Conservation (phyloP, 1,139 yeast species). For the Lodderomyces margitis region DNA sequence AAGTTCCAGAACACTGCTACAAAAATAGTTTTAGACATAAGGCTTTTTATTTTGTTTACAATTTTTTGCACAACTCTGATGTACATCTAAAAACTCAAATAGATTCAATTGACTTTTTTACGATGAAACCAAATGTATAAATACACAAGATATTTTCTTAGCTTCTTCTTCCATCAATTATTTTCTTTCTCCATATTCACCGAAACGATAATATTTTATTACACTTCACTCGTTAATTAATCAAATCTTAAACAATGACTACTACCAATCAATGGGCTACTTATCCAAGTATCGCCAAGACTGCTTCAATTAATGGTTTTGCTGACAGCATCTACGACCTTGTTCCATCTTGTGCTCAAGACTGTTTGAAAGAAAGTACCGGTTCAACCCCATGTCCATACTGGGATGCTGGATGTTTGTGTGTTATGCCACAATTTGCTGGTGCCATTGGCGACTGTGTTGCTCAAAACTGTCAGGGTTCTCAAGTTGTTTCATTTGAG, state of each 20-base stretch:
- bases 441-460: conserved; percentile 30
- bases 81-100: background rate
- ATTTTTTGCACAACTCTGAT: background rate
- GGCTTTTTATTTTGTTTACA: background rate
- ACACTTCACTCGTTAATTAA: conserved; percentile 8
- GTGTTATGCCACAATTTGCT: conserved; percentile 32
- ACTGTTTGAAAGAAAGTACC: conserved; percentile 25
- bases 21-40: background rate
- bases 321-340: conserved; percentile 35
- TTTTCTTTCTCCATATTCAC: background rate
- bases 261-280: conserved; percentile 16
- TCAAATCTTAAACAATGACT: conserved; percentile 15
- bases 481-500: conserved; percentile 22
- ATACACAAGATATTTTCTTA: background rate
- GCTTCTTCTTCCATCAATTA: background rate
- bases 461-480: conserved; percentile 26
- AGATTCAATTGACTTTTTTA: background rate
- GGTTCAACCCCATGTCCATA: conserved; percentile 35
- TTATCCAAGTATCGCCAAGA: conserved; percentile 38
- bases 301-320: conserved; percentile 42
- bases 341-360: conserved; percentile 30
- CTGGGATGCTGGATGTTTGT: conserved; percentile 41
- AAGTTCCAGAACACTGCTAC: background rate
- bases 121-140: background rate
- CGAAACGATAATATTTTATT: conserved; percentile 3